Evolutionary conservation across 345 rosid species (phyloP), one percentile per base, ranked within the genome.

Genomic region (Rhodamnia rubescens): DNA sequence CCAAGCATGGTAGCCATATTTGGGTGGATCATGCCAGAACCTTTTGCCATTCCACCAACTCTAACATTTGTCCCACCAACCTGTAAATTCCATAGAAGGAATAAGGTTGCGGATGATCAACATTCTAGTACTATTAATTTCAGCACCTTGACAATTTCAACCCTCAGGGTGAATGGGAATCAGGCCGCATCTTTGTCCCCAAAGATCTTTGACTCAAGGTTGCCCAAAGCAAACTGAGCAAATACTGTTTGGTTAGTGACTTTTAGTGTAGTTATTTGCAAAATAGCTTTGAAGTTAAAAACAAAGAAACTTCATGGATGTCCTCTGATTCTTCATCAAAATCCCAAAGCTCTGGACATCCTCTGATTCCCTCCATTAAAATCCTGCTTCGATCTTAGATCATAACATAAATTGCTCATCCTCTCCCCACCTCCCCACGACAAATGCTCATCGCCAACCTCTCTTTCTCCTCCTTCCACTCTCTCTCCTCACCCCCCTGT

Each of bases 11-110:
- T 97, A 59, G 98, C 99, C 99, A 97, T 95, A 87, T 97, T 95
- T 81, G 99, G 98, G 88, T 95, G 99, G 87, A 97, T 96, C 99
- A 97, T 97, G 75, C 99, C 99, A 44, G 99, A 97, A 88, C 99
- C 99, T 88, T 96, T 97, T 36, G 98, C 98, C 94, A 97, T 97
- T 87, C 99, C 99, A 11, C 99, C 99, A 87, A 97, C 89, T 86
- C 93, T 88, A 88, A 96, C 85, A 32, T 82, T 88, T 52, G 90
- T 90, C 55, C 93, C 98, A 85, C 98, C 98, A 78, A 94, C 95
- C 99, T 96, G 92, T 74, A 82, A 14, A 88, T 87, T 74, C 29
- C 82, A 89, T 49, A 88, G 50, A 78, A 53, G 84, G 29, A 64
- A 49, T 59, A 40, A 85, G 24, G 78, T 36, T 0, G 1, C 4